A percentile compares a stretch with the other conserved stretches of the same genome.
phyloP scores from a whole-genome alignment of 2,329 filamentous ascomycete species.

The Sphaerulina populicola region DNA sequence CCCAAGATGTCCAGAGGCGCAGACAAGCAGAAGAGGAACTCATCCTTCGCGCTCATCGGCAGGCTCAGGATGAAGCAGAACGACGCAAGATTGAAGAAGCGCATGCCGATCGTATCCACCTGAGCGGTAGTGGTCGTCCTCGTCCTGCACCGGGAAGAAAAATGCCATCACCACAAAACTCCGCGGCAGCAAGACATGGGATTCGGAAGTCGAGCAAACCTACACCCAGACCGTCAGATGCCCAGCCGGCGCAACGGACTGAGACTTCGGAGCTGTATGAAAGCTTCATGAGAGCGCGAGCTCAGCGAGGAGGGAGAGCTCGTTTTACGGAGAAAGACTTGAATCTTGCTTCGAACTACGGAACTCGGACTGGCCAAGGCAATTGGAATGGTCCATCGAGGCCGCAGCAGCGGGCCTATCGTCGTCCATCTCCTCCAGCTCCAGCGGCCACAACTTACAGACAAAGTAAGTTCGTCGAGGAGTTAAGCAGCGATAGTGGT shows the following conservation, averaged over 20 bases:
- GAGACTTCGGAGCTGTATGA: no score
- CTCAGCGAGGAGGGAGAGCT: no score
- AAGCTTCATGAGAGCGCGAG: no score
- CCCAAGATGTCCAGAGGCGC: not conserved
- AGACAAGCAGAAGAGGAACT: not conserved
- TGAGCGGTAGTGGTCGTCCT: not conserved
- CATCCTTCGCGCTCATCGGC: not conserved
- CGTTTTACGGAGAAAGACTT: no score
- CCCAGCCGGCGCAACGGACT: no score
- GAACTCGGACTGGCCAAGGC: no score
- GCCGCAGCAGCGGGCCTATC: not conserved
- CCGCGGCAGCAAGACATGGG: not conserved
- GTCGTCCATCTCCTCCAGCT: not conserved
- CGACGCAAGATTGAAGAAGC: not conserved
- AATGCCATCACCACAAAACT: not conserved
- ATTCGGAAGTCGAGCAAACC: no score
- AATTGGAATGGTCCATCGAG: no score
- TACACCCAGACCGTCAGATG: no score
- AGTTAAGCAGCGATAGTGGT: not conserved
- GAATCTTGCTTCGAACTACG: no score
- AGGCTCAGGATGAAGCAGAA: not conserved
- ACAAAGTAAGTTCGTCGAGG: not conserved
- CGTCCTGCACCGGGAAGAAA: not conserved
- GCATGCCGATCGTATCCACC: not conserved
- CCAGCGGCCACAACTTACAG: no score